These are phyloP conservation scores for Pseudogymnoascus sp. DNA, from an alignment of 2,329 filamentous ascomycete genomes.

Conservation along the genomic window DNA sequence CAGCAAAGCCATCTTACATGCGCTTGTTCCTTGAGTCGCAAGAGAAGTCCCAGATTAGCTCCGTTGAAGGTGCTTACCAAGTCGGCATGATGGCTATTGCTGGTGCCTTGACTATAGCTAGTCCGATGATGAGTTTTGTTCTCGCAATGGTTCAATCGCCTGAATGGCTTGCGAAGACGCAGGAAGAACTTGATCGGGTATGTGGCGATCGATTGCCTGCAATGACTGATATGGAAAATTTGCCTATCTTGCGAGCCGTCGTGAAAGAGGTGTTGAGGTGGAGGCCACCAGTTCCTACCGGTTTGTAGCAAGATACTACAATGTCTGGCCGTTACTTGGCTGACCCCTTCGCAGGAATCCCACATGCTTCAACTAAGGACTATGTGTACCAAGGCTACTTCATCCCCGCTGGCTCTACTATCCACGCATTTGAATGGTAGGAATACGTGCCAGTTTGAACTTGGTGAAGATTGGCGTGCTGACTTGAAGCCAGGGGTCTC, in stretches of 20 bases:
- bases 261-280: conserved; percentile 28
- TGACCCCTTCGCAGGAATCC: conserved; percentile 33
- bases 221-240: conserved; percentile 26
- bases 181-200: conserved; percentile 15
- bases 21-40: conserved; percentile 33
- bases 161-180: conserved; percentile 11
- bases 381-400: conserved; percentile 46
- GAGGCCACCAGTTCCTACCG: conserved; percentile 45
- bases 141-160: conserved; percentile 15
- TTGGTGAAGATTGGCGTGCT: not conserved
- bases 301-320: conserved; percentile 25
- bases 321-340: not conserved
- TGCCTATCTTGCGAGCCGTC: conserved; percentile 27
- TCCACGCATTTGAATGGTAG: conserved; percentile 45
- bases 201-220: conserved; percentile 12
- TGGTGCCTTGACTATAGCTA: conserved; percentile 22
- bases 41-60: conserved; percentile 25
- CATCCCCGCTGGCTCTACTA: conserved; percentile 45
- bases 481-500: conserved; percentile 35
- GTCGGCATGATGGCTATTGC: conserved; percentile 42
- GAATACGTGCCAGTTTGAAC: conserved; percentile 15
- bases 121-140: conserved; percentile 14
- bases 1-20: conserved; percentile 35
- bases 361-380: conserved; percentile 43
- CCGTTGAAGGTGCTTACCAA: conserved; percentile 35